Evolutionary conservation across 148 eudicot species (phyloP).

Genomic region (Rhododendron ovatum): DNA sequence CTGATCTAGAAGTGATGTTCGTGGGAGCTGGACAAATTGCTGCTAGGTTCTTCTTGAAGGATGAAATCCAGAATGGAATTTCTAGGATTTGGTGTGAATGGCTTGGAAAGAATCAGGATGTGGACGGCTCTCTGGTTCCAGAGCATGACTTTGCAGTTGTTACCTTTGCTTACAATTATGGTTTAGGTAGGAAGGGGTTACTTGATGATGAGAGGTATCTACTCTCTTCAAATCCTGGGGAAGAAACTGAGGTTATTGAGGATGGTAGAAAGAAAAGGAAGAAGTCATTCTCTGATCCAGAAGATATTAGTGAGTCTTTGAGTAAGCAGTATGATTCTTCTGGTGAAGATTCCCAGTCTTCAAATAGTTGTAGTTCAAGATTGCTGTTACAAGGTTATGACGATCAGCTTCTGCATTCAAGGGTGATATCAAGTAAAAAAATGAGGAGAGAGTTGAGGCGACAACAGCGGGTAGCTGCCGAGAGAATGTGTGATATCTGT

Average conservation of each 20-base stretch:
- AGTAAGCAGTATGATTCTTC: conserved; percentile 53
- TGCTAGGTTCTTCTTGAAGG: conserved; percentile 46
- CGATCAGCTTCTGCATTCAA: conserved; percentile 57
- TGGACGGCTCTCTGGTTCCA: conserved; percentile 16
- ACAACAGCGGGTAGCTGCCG: conserved; percentile 59
- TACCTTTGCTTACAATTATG: conserved; percentile 56
- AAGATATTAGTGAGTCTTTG: conserved; percentile 41
- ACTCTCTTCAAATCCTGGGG: conserved; percentile 39
- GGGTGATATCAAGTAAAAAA: conserved; percentile 48
- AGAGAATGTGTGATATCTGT: conserved; percentile 82
- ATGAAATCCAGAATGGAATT: conserved; percentile 32
- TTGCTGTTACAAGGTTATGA: conserved; percentile 40
- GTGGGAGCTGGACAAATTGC: conserved; percentile 68
- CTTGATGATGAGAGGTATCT: conserved; percentile 46
- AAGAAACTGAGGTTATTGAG: conserved; percentile 30
- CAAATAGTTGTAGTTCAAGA: conserved; percentile 35
- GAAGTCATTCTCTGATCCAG: conserved; percentile 67
- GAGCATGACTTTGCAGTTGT: conserved; percentile 73
- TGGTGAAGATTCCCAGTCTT: conserved; percentile 61
- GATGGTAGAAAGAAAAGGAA: conserved; percentile 41
- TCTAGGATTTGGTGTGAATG: conserved; percentile 87
- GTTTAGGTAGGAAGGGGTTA: conserved; percentile 68
- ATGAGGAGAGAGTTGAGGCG: conserved; percentile 58
- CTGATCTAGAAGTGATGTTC: conserved; percentile 49
- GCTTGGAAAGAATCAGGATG: conserved; percentile 46